Base-by-base conservation (phyloP, 2,329 filamentous ascomycete genomes). In the Arachnomyces sp. region DNA sequence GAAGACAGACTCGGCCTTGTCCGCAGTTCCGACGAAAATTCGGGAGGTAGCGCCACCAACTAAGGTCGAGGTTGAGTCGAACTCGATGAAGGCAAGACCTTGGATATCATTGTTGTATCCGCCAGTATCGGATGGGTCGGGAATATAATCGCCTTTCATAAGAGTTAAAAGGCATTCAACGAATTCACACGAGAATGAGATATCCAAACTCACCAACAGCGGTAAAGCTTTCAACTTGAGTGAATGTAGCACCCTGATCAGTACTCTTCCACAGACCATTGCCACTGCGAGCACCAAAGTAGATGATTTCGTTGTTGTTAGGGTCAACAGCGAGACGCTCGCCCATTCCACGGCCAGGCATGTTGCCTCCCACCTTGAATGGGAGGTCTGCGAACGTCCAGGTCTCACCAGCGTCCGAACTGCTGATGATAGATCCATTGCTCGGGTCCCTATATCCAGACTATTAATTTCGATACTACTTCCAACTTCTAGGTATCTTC, bases 321-420 rank as follows among this genome's bases (percentile, higher is more conserved):
- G 75, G 75, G 50, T 79, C 75, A 7, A 79, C 67, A 2, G 73
- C 74, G 4, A 79, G 67, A 11, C 75, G 67, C 49, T 78, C 76
- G 12, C 76, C 76, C 56, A 71, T 72, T 6, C 76, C 76, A 18
- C 76, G 69, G 2, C 76, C 76, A 6, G 75, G 75, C 74, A 78
- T 78, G 52, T 79, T 79, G 0, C 75, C 75, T 6, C 75, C 75
- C 34, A 77, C 72, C 52, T 79, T 79, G 62, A 79, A 79, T 2
- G 72, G 65, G 0, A 79, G 62, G 4, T 61, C 58, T 0, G 71
- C 68, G 14, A 65, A 60, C 1, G 60, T 50, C 71, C 73, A 79
- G 1, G 74, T 77, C 3, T 55, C 57, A 1, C 76, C 76, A 48
- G 68, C 63, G 47, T 80, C 73, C 7, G 65, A 70, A 7, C 72